A percentile compares a stretch with the other conserved stretches of the same genome.
These are phyloP conservation scores for Musa itinerans DNA, from an alignment of 176 grass and related monocot genomes.

Conservation along the genomic window DNA sequence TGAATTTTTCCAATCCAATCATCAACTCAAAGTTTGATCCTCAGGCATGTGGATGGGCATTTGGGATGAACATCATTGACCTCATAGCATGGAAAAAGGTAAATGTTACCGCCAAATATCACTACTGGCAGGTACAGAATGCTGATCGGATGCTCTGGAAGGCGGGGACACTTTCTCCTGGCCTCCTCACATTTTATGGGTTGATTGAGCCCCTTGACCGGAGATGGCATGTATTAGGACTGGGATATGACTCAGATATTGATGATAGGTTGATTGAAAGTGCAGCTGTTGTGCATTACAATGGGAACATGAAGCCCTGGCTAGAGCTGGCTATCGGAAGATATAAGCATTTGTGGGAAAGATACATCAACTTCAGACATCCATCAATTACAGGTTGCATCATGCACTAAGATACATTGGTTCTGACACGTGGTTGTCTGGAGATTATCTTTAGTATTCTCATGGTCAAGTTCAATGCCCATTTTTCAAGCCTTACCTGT, in stretches of 20 bases:
- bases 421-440: conserved; percentile 13
- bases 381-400: conserved; percentile 59
- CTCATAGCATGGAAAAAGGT: conserved; percentile 90
- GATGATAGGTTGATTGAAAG: conserved; percentile 96
- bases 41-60: conserved; percentile 93
- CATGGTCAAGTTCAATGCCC: conserved; percentile 34
- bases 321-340: conserved; percentile 77
- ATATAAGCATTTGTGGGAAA: conserved; percentile 85
- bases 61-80: conserved; percentile 98
- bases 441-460: conserved; percentile 26
- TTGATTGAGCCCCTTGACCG: conserved; percentile 86
- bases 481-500: conserved; percentile 39
- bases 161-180: conserved; percentile 75
- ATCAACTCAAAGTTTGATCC: conserved; percentile 91
- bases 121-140: conserved; percentile 95
- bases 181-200: conserved; percentile 85
- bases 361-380: conserved; percentile 60
- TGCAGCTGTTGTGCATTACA: conserved; percentile 89
- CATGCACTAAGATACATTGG: conserved; percentile 39
- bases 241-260: conserved; percentile 87
- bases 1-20: conserved; percentile 75
- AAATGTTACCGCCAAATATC: conserved; percentile 61
- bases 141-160: conserved; percentile 72
- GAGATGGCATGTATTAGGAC: conserved; percentile 91
- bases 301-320: conserved; percentile 97